A percentile compares a stretch with the other conserved stretches of the same genome.
These are phyloP conservation scores for Periglandula ipomoeae DNA, from an alignment of 2,329 filamentous ascomycete species.

Conservation along the genomic window DNA sequence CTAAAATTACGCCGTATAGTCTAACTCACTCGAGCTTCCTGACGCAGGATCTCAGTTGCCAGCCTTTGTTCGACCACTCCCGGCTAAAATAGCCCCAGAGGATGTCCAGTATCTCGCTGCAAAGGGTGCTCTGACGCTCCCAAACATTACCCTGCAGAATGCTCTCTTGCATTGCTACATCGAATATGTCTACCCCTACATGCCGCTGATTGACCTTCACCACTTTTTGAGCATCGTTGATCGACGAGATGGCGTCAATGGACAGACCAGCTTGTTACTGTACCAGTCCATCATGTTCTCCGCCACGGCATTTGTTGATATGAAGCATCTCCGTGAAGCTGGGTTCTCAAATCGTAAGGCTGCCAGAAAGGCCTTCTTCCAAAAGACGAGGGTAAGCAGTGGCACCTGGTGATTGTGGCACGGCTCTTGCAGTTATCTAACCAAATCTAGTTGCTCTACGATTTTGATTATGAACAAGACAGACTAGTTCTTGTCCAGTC, in stretches of 20 bases:
- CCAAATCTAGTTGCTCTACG: constrained; percentile 62
- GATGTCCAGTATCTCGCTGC: constrained; percentile 75
- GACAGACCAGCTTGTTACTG: constrained; percentile 71
- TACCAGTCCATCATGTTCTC: constrained; percentile 96
- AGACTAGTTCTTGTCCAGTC: constrained; percentile 83
- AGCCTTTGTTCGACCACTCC: constrained; percentile 70
- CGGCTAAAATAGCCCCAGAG: constrained; percentile 65
- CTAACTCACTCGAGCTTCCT: constrained; percentile 38
- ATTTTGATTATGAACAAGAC: constrained; percentile 91
- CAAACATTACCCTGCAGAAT: constrained; percentile 60
- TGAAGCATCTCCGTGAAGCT: constrained; percentile 63
- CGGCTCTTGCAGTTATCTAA: constrained; percentile 9
- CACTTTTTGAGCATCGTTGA: constrained; percentile 52
- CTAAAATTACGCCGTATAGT: too few relatives aligned
- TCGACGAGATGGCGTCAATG: constrained; percentile 56
- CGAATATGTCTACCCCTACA: constrained; percentile 87
- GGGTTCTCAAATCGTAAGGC: constrained; percentile 72
- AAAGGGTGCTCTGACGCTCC: constrained; percentile 78
- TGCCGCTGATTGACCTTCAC: constrained; percentile 72
- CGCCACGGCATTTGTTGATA: constrained; percentile 79
- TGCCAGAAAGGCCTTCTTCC: constrained; percentile 81
- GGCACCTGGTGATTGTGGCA: not conserved
- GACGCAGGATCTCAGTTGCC: constrained; percentile 42
- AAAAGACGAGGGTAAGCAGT: constrained; percentile 66
- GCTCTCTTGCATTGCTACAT: constrained; percentile 75